Conservation (phyloP, 2,329 filamentous ascomycete genomes). For the Beauveria varroae region DNA sequence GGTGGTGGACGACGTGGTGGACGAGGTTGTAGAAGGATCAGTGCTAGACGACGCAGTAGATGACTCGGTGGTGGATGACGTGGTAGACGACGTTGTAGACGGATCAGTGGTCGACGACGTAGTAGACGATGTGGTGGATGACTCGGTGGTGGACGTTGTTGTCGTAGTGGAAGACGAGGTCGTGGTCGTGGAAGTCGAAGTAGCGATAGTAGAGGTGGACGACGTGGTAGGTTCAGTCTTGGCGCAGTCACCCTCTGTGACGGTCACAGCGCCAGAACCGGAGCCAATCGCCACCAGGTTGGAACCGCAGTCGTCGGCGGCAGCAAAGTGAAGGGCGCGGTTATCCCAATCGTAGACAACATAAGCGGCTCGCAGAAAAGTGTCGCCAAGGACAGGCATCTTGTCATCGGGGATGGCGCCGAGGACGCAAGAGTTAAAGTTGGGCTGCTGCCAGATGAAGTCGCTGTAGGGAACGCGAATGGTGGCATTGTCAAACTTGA, state of each 20-base stretch:
- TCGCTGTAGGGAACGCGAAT: slow-evolving; percentile 40
- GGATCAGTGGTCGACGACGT: background rate
- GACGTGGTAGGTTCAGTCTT: slow-evolving; percentile 8
- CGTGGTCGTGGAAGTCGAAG: background rate
- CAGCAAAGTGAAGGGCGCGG: slow-evolving; percentile 28
- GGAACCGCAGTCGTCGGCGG: slow-evolving; percentile 31
- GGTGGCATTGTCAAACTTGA: slow-evolving; percentile 36
- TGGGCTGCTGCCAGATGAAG: slow-evolving; percentile 34
- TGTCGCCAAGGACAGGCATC: slow-evolving; percentile 35
- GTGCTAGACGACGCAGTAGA: background rate
- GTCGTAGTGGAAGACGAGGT: background rate
- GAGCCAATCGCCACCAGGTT: slow-evolving; percentile 29
- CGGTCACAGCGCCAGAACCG: slow-evolving; percentile 30
- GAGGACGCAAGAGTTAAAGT: slow-evolving; percentile 29
- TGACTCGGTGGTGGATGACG: background rate
- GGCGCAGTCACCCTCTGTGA: slow-evolving; percentile 23
- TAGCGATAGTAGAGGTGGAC: background rate
- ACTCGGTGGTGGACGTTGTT: background rate
- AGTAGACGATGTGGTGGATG: background rate
- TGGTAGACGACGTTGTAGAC: background rate
- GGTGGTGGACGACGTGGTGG: background rate
- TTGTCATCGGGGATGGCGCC: slow-evolving; percentile 37
- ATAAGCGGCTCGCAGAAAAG: slow-evolving; percentile 37
- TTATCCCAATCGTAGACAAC: slow-evolving; percentile 37
- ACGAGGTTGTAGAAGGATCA: background rate